Evolutionary conservation across 2,329 filamentous ascomycete species (phyloP).

Genomic region (Talaromyces sp.): DNA sequence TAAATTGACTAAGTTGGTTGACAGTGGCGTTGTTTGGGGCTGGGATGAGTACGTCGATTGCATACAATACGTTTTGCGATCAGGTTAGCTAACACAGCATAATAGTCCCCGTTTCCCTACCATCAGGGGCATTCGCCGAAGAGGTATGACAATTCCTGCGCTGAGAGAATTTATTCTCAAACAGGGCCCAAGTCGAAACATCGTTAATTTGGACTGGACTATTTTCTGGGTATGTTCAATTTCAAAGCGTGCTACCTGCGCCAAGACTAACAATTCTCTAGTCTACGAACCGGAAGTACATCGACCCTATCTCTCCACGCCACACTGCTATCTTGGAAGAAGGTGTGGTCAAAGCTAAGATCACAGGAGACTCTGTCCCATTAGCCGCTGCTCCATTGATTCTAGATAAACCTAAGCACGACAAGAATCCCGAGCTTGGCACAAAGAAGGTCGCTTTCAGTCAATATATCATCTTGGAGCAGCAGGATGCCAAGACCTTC

Average conservation of each 20-base stretch:
- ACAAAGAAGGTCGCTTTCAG: slow-evolving; percentile 80
- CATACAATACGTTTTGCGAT: neutral
- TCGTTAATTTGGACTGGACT: slow-evolving; percentile 48
- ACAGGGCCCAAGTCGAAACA: slow-evolving; percentile 46
- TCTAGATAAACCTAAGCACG: slow-evolving; percentile 78
- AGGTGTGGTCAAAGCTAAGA: slow-evolving; percentile 63
- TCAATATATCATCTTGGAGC: slow-evolving; percentile 71
- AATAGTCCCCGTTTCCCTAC: slow-evolving; percentile 44
- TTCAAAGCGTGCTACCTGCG: neutral
- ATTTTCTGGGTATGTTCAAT: slow-evolving; percentile 37
- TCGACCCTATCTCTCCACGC: slow-evolving; percentile 69
- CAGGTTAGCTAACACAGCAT: neutral
- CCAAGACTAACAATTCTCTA: neutral
- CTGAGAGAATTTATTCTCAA: slow-evolving; percentile 48
- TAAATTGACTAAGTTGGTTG: slow-evolving; percentile 48
- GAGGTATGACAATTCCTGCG: slow-evolving; percentile 47
- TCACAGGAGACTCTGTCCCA: slow-evolving; percentile 62
- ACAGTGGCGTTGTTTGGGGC: slow-evolving; percentile 45
- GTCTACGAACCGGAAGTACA: slow-evolving; percentile 70
- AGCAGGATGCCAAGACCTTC: slow-evolving; percentile 77
- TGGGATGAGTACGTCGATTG: slow-evolving; percentile 41
- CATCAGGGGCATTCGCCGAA: slow-evolving; percentile 46
- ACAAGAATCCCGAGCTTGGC: slow-evolving; percentile 80
- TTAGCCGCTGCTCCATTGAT: slow-evolving; percentile 59
- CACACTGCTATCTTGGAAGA: slow-evolving; percentile 68